Evolutionary conservation across 352 stramenopile species (phyloP), one percentile per base, ranked within the genome.

Genomic region (Peronosclerospora sorghi): DNA sequence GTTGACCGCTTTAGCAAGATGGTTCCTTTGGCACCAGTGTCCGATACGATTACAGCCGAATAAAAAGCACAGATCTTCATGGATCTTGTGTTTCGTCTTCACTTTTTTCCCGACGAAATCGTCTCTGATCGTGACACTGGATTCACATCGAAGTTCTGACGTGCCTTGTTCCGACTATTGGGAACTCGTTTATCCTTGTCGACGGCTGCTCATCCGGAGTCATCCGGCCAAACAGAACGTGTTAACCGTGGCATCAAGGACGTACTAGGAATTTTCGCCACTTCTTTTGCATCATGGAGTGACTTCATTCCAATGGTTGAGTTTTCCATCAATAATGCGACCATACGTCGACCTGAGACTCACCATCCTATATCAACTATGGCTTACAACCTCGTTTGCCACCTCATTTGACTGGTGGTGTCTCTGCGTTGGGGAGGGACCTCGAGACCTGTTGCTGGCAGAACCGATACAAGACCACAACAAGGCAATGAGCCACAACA

Each of bases 1-100:
- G n/a, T n/a, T n/a, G n/a, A n/a, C n/a, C n/a, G n/a, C n/a, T n/a
- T n/a, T n/a, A n/a, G n/a, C n/a, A n/a, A n/a, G n/a, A n/a, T n/a
- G n/a, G n/a, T n/a, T n/a, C n/a, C n/a, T n/a, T n/a, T n/a, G n/a
- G n/a, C n/a, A n/a, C n/a, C n/a, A n/a, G n/a, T n/a, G n/a, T n/a
- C n/a, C n/a, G n/a, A n/a, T n/a, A n/a, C n/a, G n/a, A 50, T 65
- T 30, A 51, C 48, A 0, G 59, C 46, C 0, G 21, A 19, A 64
- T 9, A n/a, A n/a, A 50, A 36, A n/a, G 45, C 44, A 2, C 29
- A 18, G 24, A 15, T 59, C 4, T 74, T 71, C 20, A 0, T 68
- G 7, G 48, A 65, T 7, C 18, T 37, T 2, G 43, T 59, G 0
- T 61, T 48, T 9, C 29, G 37, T 0, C 49, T 48, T 13, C 52